Conservation (phyloP, 108 stramenopile species). For the Mayamaea pseudoterrestris region DNA sequence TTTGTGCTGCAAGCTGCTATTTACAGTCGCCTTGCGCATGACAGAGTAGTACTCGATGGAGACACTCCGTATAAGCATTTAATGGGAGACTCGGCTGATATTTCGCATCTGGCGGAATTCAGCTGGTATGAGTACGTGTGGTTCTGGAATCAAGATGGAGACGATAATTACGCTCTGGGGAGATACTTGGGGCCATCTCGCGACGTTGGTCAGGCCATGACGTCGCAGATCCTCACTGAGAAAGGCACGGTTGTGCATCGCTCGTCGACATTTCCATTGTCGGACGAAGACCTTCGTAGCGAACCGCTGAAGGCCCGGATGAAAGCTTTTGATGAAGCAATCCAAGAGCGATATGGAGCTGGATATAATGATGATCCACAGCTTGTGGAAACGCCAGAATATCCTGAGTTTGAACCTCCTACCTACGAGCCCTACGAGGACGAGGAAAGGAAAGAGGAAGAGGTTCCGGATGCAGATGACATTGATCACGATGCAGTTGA, state of each 20-base stretch:
- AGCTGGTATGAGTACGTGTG: constrained; percentile 20
- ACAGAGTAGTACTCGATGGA: no score
- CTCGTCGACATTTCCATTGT: not conserved
- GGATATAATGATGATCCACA: not conserved
- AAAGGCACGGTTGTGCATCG: not conserved
- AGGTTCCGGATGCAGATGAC: not conserved
- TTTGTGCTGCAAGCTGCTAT: constrained; percentile 8
- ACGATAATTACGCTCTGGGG: not conserved
- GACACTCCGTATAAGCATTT: constrained; percentile 14
- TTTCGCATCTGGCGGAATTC: constrained; percentile 22
- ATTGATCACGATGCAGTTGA: constrained; percentile 5
- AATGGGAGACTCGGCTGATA: constrained; percentile 21
- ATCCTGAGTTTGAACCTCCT: not conserved
- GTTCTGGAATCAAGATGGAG: constrained; percentile 6
- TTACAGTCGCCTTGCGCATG: no score
- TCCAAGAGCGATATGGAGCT: not conserved
- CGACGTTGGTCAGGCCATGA: not conserved
- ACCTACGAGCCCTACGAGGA: no score
- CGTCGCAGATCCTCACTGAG: not conserved
- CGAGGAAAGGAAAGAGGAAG: not conserved
- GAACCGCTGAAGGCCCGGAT: not conserved
- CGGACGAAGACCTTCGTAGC: not conserved
- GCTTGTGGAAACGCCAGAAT: not conserved
- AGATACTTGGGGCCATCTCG: not conserved
- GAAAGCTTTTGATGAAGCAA: constrained; percentile 5